phyloP scores from a whole-genome alignment of 2,329 filamentous ascomycete species.

The Beauveria pseudobassiana region DNA sequence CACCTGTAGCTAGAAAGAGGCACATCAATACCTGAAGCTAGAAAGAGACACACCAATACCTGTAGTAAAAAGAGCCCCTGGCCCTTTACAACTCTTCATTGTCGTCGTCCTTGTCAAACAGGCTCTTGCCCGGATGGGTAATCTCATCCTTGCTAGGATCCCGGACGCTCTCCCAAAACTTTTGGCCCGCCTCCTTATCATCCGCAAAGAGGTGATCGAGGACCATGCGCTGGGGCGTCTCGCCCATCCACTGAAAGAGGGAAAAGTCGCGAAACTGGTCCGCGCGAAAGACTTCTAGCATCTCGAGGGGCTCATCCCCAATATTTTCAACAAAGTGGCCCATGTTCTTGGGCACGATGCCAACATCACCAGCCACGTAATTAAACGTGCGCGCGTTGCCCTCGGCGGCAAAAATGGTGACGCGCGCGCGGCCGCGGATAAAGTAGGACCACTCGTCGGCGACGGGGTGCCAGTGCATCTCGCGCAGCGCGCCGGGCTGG shows the following conservation, averaged over 20 bases:
- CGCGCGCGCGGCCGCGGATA: conserved; percentile 60
- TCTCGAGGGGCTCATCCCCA: conserved; percentile 66
- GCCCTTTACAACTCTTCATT: not conserved
- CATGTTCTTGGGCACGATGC: conserved; percentile 69
- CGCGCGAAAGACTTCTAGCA: conserved; percentile 67
- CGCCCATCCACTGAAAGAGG: conserved; percentile 68
- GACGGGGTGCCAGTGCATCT: conserved; percentile 78
- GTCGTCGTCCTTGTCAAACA: not conserved
- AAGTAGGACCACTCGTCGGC: conserved; percentile 80
- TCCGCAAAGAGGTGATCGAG: conserved; percentile 58
- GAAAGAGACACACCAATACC: not conserved
- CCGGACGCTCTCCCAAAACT: conserved; percentile 56
- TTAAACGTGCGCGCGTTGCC: conserved; percentile 67
- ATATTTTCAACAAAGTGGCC: conserved; percentile 79
- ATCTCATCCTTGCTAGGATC: conserved; percentile 53
- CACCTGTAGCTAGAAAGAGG: not conserved
- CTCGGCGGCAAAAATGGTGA: conserved; percentile 67
- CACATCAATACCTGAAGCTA: not conserved
- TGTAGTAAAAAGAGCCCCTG: not conserved
- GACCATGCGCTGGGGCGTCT: conserved; percentile 60
- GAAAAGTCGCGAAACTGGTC: conserved; percentile 67
- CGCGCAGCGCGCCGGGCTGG: conserved; percentile 62
- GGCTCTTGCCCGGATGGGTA: conserved; percentile 24
- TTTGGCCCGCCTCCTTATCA: conserved; percentile 51
- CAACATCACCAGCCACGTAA: conserved; percentile 67